Percentiles rank a stretch among this genome's conserved stretches.
phyloP scores from a whole-genome alignment of 1,284 basidiomycete species.

The Chondrostereum purpureum region DNA sequence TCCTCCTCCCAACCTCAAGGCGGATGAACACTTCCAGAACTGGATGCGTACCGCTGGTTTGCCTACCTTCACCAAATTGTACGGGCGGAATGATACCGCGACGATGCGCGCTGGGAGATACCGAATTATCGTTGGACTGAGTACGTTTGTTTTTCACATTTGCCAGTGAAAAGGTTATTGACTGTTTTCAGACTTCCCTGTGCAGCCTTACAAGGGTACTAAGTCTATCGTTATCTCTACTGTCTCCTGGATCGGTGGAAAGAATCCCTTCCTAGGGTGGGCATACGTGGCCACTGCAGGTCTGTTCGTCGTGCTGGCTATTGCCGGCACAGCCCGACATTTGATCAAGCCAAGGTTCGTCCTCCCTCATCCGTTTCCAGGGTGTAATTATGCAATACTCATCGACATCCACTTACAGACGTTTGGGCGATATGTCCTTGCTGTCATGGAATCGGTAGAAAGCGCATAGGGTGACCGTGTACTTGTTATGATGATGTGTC shows the following conservation, averaged over 20 bases:
- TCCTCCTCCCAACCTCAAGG: conserved; percentile 70
- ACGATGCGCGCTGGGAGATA: conserved; percentile 75
- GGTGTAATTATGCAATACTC: neutral
- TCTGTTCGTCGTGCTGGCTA: conserved; percentile 82
- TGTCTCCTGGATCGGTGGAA: conserved; percentile 96
- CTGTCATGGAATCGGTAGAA: conserved; percentile 77
- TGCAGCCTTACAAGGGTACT: conserved; percentile 86
- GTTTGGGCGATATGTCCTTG: conserved; percentile 77
- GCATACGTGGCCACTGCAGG: conserved; percentile 89
- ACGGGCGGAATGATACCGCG: conserved; percentile 82
- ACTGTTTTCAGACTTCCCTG: conserved; percentile 77
- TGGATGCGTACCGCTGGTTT: conserved; percentile 99
- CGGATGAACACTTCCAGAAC: conserved; percentile 95
- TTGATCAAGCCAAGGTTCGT: conserved; percentile 84
- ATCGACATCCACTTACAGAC: conserved; percentile 37
- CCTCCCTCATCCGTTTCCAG: conserved; percentile 33
- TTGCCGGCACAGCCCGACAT: conserved; percentile 88
- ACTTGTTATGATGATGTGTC: neutral
- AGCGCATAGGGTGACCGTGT: neutral
- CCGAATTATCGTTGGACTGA: conserved; percentile 73
- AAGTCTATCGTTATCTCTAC: conserved; percentile 97
- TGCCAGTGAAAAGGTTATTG: conserved; percentile 10
- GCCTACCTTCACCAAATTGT: conserved; percentile 95
- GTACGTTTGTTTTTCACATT: conserved; percentile 39
- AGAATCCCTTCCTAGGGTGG: conserved; percentile 96